Percentiles rank a stretch among this genome's conserved stretches.
phyloP scores from a whole-genome alignment of 2,329 filamentous ascomycete species.

The Alternaria sp. region DNA sequence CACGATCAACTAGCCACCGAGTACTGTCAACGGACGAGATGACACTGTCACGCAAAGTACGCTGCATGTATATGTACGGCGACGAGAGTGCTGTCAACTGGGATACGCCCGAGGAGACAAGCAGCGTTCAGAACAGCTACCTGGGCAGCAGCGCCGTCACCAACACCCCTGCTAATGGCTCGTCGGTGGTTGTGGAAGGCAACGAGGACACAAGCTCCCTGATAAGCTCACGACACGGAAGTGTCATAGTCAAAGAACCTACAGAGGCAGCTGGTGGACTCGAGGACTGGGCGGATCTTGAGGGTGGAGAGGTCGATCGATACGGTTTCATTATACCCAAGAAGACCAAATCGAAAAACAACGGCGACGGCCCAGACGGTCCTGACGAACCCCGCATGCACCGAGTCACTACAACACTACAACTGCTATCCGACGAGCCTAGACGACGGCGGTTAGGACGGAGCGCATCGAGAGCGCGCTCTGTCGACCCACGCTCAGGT shows the following conservation, averaged over 20 bases:
- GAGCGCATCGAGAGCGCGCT: constrained; percentile 59
- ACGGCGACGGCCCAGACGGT: constrained; percentile 37
- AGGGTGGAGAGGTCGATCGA: constrained; percentile 67
- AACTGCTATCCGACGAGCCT: constrained; percentile 65
- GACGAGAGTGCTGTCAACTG: constrained; percentile 63
- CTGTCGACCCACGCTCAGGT: constrained; percentile 49
- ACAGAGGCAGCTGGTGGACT: constrained; percentile 69
- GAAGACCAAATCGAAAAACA: constrained; percentile 47
- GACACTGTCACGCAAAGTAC: constrained; percentile 67
- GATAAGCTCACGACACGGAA: constrained; percentile 39
- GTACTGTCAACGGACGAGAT: constrained; percentile 71
- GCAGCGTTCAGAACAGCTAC: constrained; percentile 33
- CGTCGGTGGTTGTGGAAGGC: constrained; percentile 40
- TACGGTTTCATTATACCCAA: constrained; percentile 69
- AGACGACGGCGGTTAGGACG: constrained; percentile 62
- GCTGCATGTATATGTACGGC: constrained; percentile 70
- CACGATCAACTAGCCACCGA: constrained; percentile 53
- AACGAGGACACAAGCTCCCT: constrained; percentile 43
- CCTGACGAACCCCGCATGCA: constrained; percentile 57
- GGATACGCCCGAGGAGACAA: constrained; percentile 40
- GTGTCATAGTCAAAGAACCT: constrained; percentile 58
- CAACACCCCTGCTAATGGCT: constrained; percentile 38
- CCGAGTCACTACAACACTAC: constrained; percentile 67
- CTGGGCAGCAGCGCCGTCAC: constrained; percentile 36
- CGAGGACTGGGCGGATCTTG: constrained; percentile 70